Conservation (phyloP, 73 alveolate genomes). For the Breviolum minutum region DNA sequence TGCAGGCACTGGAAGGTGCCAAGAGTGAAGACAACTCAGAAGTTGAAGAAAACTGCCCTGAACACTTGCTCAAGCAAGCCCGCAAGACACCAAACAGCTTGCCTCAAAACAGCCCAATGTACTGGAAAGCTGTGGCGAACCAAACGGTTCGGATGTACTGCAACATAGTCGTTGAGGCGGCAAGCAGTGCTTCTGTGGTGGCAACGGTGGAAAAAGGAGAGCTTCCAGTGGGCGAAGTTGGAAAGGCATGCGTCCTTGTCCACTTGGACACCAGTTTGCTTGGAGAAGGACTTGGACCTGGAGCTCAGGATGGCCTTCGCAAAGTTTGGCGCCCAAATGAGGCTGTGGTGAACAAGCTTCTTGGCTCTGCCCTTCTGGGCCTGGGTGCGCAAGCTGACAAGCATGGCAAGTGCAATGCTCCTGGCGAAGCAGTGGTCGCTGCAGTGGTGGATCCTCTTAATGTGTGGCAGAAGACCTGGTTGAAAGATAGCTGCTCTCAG, state of each 20-base stretch:
- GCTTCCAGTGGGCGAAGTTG: background rate
- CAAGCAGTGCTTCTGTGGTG: background rate
- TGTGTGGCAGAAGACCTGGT: background rate
- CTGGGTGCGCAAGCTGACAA: slow-evolving; percentile 30
- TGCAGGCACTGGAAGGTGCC: background rate
- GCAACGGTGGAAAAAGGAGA: background rate
- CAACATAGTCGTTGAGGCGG: background rate
- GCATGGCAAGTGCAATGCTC: background rate
- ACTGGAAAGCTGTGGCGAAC: slow-evolving; percentile 45
- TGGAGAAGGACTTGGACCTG: slow-evolving; percentile 8
- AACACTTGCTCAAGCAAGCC: background rate
- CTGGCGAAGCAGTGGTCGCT: slow-evolving; percentile 9
- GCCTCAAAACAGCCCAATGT: background rate
- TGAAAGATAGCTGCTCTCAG: background rate
- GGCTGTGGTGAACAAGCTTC: background rate
- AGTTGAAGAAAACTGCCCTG: background rate
- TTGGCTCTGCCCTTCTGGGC: background rate
- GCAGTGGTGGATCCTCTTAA: background rate
- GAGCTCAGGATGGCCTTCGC: background rate
- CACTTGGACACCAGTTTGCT: slow-evolving; percentile 42
- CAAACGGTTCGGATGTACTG: slow-evolving; percentile 10
- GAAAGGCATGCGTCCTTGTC: background rate
- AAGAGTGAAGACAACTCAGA: background rate
- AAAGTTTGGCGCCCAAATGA: background rate
- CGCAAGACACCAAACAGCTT: background rate